Conservation (phyloP, 345 rosid genomes). For the Eucalyptus viminalis region DNA sequence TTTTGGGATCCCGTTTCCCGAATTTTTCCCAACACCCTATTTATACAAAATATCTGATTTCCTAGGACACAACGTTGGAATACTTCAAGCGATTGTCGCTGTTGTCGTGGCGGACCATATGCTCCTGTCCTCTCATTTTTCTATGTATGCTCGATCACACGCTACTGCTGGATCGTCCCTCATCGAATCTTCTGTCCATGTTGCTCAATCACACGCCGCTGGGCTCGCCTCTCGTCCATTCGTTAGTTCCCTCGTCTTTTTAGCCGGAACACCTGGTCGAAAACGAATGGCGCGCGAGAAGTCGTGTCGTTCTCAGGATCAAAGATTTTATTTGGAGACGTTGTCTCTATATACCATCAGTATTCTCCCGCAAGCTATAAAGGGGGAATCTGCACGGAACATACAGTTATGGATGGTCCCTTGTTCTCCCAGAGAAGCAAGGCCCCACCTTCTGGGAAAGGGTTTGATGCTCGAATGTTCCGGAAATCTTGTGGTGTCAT, state of each 20-base stretch:
- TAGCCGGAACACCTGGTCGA: not conserved
- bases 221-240: not conserved
- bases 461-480: not conserved
- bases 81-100: not conserved
- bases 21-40: too few species aligned
- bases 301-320: not conserved
- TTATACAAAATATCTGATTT: not conserved
- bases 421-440: not conserved
- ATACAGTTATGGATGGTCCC: fast-evolving
- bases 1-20: too few species aligned
- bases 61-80: not conserved
- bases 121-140: not conserved
- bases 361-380: not conserved
- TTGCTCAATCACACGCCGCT: not conserved
- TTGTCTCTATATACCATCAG: not conserved
- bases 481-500: too few species aligned
- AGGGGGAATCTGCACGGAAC: not conserved
- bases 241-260: not conserved
- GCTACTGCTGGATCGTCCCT: not conserved
- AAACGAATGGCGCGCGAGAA: not conserved
- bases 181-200: not conserved
- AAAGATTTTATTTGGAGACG: not conserved
- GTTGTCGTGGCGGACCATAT: not conserved
- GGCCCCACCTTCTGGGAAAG: not conserved
- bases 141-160: not conserved